A percentile compares a stretch with the other conserved stretches of the same genome.
Conservation (phyloP, 2,329 filamentous ascomycete species). For the Fusarium robinianum region DNA sequence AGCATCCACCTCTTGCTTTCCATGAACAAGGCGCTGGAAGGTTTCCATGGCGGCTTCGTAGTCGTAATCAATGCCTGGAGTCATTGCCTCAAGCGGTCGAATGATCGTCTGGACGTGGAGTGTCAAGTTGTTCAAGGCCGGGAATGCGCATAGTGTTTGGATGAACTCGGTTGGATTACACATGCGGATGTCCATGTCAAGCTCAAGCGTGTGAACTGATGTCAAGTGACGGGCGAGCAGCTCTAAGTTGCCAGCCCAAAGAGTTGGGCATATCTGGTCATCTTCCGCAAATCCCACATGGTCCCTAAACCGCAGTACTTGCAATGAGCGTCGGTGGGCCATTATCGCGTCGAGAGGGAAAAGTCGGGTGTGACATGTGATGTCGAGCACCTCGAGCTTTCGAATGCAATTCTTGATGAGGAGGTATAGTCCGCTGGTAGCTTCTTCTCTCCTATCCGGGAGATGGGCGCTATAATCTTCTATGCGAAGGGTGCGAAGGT, state of each 20-base stretch:
- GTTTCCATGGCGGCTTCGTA: slow-evolving; percentile 42
- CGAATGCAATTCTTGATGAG: slow-evolving; percentile 46
- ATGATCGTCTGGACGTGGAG: slow-evolving; percentile 52
- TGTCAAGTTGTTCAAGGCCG: slow-evolving; percentile 45
- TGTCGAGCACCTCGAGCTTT: slow-evolving; percentile 44
- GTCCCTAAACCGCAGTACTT: slow-evolving; percentile 49
- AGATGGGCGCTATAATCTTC: slow-evolving; percentile 53
- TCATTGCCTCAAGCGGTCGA: slow-evolving; percentile 37
- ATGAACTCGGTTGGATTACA: slow-evolving; percentile 47
- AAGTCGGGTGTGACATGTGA: slow-evolving; percentile 48
- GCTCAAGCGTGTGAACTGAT: slow-evolving; percentile 47
- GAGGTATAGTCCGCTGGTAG: slow-evolving; percentile 45
- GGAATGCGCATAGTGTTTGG: slow-evolving; percentile 45
- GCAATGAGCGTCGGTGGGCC: slow-evolving; percentile 45
- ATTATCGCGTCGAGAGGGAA: slow-evolving; percentile 49
- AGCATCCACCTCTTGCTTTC: slow-evolving; percentile 29
- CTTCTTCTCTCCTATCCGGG: slow-evolving; percentile 44
- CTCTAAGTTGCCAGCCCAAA: slow-evolving; percentile 42
- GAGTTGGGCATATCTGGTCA: slow-evolving; percentile 47
- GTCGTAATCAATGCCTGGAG: slow-evolving; percentile 43
- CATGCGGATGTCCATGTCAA: slow-evolving; percentile 51
- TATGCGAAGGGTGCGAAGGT: slow-evolving; percentile 45
- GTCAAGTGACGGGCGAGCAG: slow-evolving; percentile 40
- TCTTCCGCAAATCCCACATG: slow-evolving; percentile 52
- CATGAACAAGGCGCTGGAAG: slow-evolving; percentile 41